phyloP scores from a whole-genome alignment of 2,329 filamentous ascomycete species.

The Colletotrichum sp. region DNA sequence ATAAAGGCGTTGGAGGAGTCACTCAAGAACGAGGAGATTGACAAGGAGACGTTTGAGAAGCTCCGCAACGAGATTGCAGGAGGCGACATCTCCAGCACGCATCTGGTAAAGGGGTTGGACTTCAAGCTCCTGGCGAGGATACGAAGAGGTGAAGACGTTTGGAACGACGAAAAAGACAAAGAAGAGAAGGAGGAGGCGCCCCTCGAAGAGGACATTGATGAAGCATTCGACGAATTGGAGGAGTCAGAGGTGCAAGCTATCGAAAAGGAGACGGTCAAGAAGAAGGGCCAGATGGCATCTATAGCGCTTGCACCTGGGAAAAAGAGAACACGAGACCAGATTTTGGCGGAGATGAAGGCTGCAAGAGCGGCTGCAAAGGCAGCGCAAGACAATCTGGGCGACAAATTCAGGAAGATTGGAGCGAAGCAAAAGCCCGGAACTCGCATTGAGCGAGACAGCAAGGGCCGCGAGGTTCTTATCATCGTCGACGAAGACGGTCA shows the following conservation, averaged over 20 bases:
- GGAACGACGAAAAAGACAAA: slow-evolving; percentile 37
- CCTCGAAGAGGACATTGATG: slow-evolving; percentile 60
- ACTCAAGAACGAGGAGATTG: slow-evolving; percentile 84
- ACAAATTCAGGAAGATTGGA: slow-evolving; percentile 70
- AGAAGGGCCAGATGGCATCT: slow-evolving; percentile 65
- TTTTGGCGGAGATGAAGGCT: slow-evolving; percentile 70
- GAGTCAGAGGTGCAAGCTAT: slow-evolving; percentile 58
- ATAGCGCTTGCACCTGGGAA: slow-evolving; percentile 56
- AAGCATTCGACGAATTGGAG: slow-evolving; percentile 67
- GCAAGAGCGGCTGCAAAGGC: slow-evolving; percentile 64
- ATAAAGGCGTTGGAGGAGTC: slow-evolving; percentile 82
- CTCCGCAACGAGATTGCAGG: slow-evolving; percentile 79
- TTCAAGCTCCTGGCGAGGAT: slow-evolving; percentile 77
- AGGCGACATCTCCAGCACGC: slow-evolving; percentile 79
- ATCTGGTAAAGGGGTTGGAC: slow-evolving; percentile 92
- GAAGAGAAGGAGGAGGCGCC: slow-evolving; percentile 27
- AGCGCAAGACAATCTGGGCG: slow-evolving; percentile 55
- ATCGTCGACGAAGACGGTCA: slow-evolving; percentile 70
- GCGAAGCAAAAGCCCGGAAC: slow-evolving; percentile 56
- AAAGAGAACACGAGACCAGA: slow-evolving; percentile 70
- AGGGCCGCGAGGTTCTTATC: slow-evolving; percentile 67
- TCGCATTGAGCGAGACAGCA: slow-evolving; percentile 65
- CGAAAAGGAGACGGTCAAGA: slow-evolving; percentile 59
- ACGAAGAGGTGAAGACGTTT: slow-evolving; percentile 72
- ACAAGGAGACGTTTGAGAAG: slow-evolving; percentile 77